Conservation (phyloP, 257 asterid species). For the Nicotiana obtusifolia region DNA sequence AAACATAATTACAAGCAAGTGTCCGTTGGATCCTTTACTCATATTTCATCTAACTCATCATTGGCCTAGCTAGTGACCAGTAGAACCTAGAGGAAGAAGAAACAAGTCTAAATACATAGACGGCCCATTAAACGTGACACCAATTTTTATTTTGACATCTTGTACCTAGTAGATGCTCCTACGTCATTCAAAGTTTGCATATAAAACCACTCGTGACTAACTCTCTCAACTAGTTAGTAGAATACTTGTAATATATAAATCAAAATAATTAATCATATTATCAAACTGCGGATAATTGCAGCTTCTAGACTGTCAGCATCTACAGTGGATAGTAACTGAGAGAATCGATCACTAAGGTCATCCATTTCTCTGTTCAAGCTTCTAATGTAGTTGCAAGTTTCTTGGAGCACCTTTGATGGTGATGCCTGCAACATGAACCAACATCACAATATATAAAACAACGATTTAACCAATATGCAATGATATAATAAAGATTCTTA, state of each 20-base stretch:
- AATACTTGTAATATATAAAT: not conserved
- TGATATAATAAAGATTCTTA: no score
- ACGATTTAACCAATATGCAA: no score
- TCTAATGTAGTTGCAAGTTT: constrained; percentile 17
- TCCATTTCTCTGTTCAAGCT: constrained; percentile 12
- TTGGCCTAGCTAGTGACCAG: not conserved
- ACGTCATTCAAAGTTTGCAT: no score
- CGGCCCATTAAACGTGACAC: no score
- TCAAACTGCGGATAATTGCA: constrained; percentile 12
- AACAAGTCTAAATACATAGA: not conserved
- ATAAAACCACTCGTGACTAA: no score
- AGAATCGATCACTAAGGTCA: constrained; percentile 14
- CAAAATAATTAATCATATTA: not conserved
- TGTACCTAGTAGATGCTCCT: no score
- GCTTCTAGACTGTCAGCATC: constrained; percentile 17
- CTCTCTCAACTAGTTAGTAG: not conserved
- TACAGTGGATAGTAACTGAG: constrained; percentile 7
- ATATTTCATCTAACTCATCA: not conserved
- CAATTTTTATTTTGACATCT: no score
- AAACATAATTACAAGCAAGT: not conserved
- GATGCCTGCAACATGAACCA: constrained; percentile 10
- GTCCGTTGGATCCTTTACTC: not conserved
- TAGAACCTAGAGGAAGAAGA: not conserved
- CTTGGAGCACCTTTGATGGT: constrained; percentile 10
- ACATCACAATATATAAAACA: not conserved